phyloP scores from a whole-genome alignment of 257 asterid species.

The Solanum paucissectum region DNA sequence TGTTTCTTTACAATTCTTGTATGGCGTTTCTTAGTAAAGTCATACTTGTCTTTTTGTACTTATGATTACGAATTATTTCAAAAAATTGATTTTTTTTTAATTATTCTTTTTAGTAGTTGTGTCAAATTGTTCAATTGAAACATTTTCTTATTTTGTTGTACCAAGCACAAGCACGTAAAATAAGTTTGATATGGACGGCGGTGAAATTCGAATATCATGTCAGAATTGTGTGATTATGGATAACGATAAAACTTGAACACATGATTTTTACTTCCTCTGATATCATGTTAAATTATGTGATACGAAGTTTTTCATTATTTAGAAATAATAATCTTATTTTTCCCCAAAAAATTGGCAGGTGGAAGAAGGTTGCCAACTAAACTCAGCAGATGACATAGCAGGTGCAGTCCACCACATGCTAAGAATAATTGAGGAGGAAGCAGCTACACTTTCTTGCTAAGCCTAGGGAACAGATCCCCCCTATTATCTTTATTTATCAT shows the following conservation, averaged over 20 bases:
- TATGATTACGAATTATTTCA: background rate
- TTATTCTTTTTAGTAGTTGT: background rate
- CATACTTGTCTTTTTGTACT: slow-evolving; percentile 1
- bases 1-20: background rate
- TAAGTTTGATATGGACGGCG: background rate
- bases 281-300: background rate
- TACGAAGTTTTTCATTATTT: background rate
- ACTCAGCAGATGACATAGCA: slow-evolving; percentile 86
- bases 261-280: background rate
- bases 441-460: slow-evolving; percentile 43
- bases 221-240: too few relatives aligned
- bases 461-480: slow-evolving; percentile 19
- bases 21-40: slow-evolving; percentile 6
- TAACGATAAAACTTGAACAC: background rate
- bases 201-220: background rate
- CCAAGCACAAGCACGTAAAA: background rate
- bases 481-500: background rate
- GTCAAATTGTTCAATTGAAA: background rate
- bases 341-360: slow-evolving; percentile 32
- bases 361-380: slow-evolving; percentile 91
- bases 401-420: slow-evolving; percentile 89
- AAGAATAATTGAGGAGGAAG: slow-evolving; percentile 84
- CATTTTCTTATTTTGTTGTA: background rate
- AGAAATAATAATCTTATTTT: background rate
- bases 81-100: background rate